phyloP scores from a whole-genome alignment of 1,284 basidiomycete genomes.

The Ustilago hordei region DNA sequence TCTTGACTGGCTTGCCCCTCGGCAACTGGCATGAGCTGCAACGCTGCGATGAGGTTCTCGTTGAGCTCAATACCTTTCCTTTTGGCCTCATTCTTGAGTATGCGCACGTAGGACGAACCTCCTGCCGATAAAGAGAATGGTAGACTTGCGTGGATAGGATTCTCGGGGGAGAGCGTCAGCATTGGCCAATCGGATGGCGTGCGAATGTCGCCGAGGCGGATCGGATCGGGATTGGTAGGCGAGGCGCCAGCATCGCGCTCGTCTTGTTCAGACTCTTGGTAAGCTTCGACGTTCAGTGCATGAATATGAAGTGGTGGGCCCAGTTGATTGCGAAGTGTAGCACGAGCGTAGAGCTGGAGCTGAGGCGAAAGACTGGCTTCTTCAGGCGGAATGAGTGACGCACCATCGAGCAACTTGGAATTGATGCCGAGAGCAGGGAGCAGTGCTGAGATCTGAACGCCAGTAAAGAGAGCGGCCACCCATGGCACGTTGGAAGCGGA shows the following conservation, averaged over 20 bases:
- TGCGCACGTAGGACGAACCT: constrained; percentile 48
- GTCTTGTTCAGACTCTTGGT: constrained; percentile 21
- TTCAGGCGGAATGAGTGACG: constrained; percentile 43
- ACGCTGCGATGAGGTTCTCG: constrained; percentile 39
- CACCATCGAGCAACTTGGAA: constrained; percentile 52
- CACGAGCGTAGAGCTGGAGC: constrained; percentile 46
- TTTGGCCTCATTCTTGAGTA: constrained; percentile 47
- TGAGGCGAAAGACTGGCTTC: constrained; percentile 1
- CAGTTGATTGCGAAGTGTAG: constrained; percentile 56
- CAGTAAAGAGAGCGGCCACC: constrained; percentile 43
- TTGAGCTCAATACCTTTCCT: constrained; percentile 54
- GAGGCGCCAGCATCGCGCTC: not conserved
- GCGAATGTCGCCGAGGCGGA: constrained; percentile 45
- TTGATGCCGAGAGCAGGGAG: constrained; percentile 52
- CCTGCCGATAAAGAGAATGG: constrained; percentile 57
- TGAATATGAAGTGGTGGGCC: constrained; percentile 46
- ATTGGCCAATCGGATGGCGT: constrained; percentile 46
- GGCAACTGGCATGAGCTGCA: constrained; percentile 41
- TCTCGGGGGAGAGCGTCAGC: constrained; percentile 35
- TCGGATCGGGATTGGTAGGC: not conserved
- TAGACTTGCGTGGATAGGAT: constrained; percentile 42
- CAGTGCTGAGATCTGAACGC: constrained; percentile 34
- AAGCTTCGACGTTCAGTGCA: constrained; percentile 39
- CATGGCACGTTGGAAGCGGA: constrained; percentile 45
- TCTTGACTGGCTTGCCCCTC: constrained; percentile 1